Evolutionary conservation across 768 basidiomycete genomes (phyloP).

Genomic region (Heimioporus sp.): DNA sequence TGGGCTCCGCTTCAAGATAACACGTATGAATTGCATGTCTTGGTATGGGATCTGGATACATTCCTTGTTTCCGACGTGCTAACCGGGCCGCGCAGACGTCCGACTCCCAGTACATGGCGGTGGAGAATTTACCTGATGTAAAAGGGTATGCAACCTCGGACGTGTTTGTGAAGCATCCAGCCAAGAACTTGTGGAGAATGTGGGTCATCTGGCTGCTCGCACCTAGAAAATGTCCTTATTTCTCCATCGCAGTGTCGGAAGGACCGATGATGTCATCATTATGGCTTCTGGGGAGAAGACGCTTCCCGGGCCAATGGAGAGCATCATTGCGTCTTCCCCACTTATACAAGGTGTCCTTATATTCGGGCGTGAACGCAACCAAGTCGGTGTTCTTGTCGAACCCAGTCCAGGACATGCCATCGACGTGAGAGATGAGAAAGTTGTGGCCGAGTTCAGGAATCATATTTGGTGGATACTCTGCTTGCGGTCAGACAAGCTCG

Average conservation of each 20-base stretch:
- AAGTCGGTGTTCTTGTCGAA: constrained; percentile 31
- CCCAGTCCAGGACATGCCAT: constrained; percentile 16
- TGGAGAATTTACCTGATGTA: constrained; percentile 35
- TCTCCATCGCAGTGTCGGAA: constrained; percentile 31
- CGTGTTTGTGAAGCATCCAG: constrained; percentile 44
- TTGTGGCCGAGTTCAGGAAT: constrained; percentile 11
- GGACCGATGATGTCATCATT: constrained; percentile 34
- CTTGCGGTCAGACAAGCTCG: not conserved
- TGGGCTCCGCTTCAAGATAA: constrained; percentile 33
- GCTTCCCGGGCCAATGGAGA: constrained; percentile 33
- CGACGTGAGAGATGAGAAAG: constrained; percentile 9
- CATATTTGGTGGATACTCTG: constrained; percentile 23
- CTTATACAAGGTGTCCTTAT: constrained; percentile 24
- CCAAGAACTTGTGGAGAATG: constrained; percentile 44
- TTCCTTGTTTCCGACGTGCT: not conserved
- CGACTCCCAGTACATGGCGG: not conserved
- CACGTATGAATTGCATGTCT: constrained; percentile 36
- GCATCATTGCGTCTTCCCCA: constrained; percentile 16
- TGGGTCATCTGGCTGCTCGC: constrained; percentile 8
- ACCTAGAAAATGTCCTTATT: not conserved
- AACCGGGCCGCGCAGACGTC: not conserved
- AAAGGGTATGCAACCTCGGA: constrained; percentile 40
- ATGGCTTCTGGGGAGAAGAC: constrained; percentile 34
- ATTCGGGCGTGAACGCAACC: constrained; percentile 32
- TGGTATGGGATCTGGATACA: constrained; percentile 25